Conservation (phyloP, 495 filamentous ascomycete genomes). For the Talaromyces trachyspermus region DNA sequence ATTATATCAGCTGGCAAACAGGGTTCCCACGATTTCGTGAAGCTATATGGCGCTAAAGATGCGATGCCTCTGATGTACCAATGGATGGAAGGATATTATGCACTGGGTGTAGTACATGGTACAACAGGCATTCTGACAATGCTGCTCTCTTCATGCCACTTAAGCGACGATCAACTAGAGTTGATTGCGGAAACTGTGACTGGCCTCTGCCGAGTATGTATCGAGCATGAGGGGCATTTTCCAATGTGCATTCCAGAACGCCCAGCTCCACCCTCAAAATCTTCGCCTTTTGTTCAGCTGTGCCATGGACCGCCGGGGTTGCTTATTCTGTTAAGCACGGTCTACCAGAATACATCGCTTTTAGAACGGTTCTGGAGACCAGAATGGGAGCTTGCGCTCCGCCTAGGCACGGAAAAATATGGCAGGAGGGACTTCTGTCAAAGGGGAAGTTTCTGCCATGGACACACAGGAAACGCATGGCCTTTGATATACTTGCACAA, state of each 20-base stretch:
- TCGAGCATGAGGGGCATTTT: conserved; percentile 33
- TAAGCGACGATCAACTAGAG: conserved; percentile 20
- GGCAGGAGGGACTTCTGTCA: conserved; percentile 41
- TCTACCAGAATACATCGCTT: conserved; percentile 21
- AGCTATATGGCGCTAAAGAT: conserved; percentile 23
- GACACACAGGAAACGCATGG: conserved; percentile 39
- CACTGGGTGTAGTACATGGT: conserved; percentile 26
- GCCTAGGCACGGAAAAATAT: conserved; percentile 30
- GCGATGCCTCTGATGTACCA: conserved; percentile 40
- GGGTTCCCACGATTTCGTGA: conserved; percentile 22
- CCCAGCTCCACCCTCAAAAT: conserved; percentile 2
- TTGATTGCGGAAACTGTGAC: conserved; percentile 33
- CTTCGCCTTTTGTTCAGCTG: conserved; percentile 35
- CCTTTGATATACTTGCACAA: conserved; percentile 30
- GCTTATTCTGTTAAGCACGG: conserved; percentile 28
- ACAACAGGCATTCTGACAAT: conserved; percentile 36
- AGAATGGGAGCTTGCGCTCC: conserved; percentile 33
- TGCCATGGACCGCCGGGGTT: conserved; percentile 40
- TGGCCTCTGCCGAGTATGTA: conserved; percentile 28
- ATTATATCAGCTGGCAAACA: conserved; percentile 31
- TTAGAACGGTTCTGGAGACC: conserved; percentile 27
- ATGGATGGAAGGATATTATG: conserved; percentile 35
- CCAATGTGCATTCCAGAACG: conserved; percentile 27
- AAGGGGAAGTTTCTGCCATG: conserved; percentile 44
- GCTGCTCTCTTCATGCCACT: conserved; percentile 31